Conservation (phyloP, 371 early-diverging fungal genomes). For the Mucor circinelloides region DNA sequence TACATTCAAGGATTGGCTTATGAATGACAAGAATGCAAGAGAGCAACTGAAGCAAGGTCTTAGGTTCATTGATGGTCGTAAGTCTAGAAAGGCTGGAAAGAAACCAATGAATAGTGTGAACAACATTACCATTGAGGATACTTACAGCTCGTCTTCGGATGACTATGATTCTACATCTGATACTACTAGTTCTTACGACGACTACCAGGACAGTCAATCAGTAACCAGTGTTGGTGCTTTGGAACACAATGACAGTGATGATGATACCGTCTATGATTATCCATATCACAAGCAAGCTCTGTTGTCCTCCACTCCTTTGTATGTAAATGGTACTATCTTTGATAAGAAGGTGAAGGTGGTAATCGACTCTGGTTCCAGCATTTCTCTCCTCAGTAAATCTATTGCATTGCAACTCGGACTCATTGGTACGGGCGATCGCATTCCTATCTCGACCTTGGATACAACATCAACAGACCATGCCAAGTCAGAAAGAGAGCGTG, state of each 20-base stretch:
- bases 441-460: background rate
- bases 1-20: background rate
- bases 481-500: background rate
- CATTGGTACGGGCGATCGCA: conserved; percentile 2
- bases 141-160: background rate
- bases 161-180: background rate
- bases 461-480: background rate
- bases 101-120: background rate
- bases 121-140: background rate
- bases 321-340: conserved; percentile 3
- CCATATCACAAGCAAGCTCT: background rate
- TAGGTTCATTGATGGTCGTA: background rate
- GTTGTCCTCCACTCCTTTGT: background rate
- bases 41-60: conserved; percentile 1
- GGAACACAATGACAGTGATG: background rate
- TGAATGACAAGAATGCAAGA: background rate
- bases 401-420: conserved; percentile 8
- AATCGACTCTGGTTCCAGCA: conserved; percentile 13
- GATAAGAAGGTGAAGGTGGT: background rate
- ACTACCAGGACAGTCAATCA: background rate
- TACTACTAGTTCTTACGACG: background rate
- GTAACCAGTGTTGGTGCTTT: background rate
- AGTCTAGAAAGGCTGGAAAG: background rate
- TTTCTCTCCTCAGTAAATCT: conserved; percentile 5
- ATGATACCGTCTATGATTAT: conserved; percentile 2